These are phyloP conservation scores for Lasiosphaeria ovina DNA, from an alignment of 495 filamentous ascomycete species.

Conservation along the genomic window DNA sequence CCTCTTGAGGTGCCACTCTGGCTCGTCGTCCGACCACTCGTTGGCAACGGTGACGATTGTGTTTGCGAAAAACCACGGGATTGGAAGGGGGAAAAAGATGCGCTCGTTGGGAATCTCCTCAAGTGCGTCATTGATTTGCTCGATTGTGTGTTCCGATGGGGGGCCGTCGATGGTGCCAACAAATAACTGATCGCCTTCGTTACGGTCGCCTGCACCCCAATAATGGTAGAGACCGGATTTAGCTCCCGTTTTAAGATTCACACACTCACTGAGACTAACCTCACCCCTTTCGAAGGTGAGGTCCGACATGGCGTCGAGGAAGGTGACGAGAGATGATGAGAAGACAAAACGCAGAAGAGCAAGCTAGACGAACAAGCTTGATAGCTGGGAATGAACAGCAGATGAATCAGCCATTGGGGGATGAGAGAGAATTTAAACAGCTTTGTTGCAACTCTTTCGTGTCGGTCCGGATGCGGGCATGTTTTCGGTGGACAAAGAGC, in stretches of 20 bases:
- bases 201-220: not conserved
- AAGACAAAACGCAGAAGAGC: not conserved
- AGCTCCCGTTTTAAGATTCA: constrained; percentile 2
- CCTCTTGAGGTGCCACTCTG: constrained; percentile 2
- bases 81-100: constrained; percentile 4
- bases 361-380: constrained; percentile 1
- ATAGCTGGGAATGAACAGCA: not conserved
- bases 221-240: constrained; percentile 3
- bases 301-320: not conserved
- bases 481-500: not conserved
- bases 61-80: constrained; percentile 5
- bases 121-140: constrained; percentile 5
- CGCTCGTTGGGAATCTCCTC: constrained; percentile 4
- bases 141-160: not conserved
- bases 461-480: no score
- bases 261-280: not conserved
- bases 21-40: not conserved
- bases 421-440: not conserved
- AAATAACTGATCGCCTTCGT: constrained; percentile 7
- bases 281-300: not conserved
- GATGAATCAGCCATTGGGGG: constrained; percentile 6
- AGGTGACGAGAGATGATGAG: not conserved
- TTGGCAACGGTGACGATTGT: constrained; percentile 3
- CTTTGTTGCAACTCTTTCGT: not conserved
- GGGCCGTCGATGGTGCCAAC: not conserved